Base-by-base conservation (phyloP, 495 filamentous ascomycete genomes). In the Penicillium nucicola region DNA sequence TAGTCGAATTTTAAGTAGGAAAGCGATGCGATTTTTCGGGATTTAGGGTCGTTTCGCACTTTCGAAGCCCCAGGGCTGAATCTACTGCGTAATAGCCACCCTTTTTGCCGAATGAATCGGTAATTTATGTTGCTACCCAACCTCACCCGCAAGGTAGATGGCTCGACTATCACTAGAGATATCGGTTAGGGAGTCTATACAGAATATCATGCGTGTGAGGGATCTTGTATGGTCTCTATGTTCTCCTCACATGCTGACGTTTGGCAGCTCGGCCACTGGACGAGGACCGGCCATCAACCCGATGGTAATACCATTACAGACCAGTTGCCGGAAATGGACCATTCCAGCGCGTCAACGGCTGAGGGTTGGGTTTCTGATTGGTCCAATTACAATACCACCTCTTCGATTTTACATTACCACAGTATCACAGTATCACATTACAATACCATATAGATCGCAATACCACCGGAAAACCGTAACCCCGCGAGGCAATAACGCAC, bases 401-500 rank as follows among this genome's bases (percentile, higher is more conserved):
- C n/a, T n/a, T n/a, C n/a, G n/a, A n/a, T n/a, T n/a, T n/a, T n/a
- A n/a, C n/a, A n/a, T n/a, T n/a, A n/a, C n/a, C n/a, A n/a, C n/a
- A n/a, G n/a, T n/a, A n/a, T n/a, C n/a, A n/a, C n/a, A n/a, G n/a
- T n/a, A n/a, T 42, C 35, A 8, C 22, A 44, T 4, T 25, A 17
- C 23, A 22, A 38, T 47, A 22, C 28, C 22, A 3, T 25, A 33
- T 31, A 48, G 50, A 60, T 53, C 50, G 36, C 36, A 41, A 14
- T 30, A 37, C 25, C 40, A 48, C 36, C 23, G 22, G 25, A 46
- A 36, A 19, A 30, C 22, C 23, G n/a, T 40, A 32, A 52, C 46
- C 48, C 48, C 44, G 32, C 42, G 17, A 34, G 58, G 58, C 53
- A 61, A 43, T 55, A 55, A 47, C 37, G 55, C 58, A 59, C 58